These are phyloP conservation scores for Syzygium syzygioides DNA, from an alignment of 441 rosid species.

Conservation along the genomic window DNA sequence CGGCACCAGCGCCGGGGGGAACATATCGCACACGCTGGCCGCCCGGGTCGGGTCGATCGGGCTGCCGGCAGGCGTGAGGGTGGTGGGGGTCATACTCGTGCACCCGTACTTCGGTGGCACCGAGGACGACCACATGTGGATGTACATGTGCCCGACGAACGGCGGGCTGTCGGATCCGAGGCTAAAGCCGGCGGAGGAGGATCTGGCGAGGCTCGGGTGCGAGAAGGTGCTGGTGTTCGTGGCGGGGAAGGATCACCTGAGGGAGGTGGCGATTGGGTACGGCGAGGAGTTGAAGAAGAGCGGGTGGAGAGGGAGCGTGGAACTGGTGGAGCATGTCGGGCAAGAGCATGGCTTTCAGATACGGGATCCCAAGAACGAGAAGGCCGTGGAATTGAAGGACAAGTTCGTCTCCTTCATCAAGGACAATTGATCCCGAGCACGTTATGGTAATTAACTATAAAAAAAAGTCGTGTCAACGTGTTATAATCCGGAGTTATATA, in stretches of 20 bases:
- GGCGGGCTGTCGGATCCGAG: not conserved
- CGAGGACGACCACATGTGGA: not conserved
- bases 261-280: not conserved
- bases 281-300: not conserved
- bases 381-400: not conserved
- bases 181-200: not conserved
- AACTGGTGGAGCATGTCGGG: not conserved
- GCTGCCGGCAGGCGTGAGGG: not conserved
- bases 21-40: constrained; percentile 9
- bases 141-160: not conserved
- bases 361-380: not conserved
- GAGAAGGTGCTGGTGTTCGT: not conserved
- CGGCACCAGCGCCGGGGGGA: constrained; percentile 38
- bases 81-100: not conserved
- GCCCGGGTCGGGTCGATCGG: not conserved
- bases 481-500: not conserved
- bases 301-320: not conserved
- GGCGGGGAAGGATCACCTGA: not conserved
- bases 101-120: not conserved
- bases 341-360: not conserved
- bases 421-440: not conserved
- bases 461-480: not conserved
- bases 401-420: not conserved
- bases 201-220: not conserved
- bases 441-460: not conserved